A percentile compares a stretch with the other conserved stretches of the same genome.
phyloP scores from a whole-genome alignment of 2,329 filamentous ascomycete species.

The Lecanicillium sp. region DNA sequence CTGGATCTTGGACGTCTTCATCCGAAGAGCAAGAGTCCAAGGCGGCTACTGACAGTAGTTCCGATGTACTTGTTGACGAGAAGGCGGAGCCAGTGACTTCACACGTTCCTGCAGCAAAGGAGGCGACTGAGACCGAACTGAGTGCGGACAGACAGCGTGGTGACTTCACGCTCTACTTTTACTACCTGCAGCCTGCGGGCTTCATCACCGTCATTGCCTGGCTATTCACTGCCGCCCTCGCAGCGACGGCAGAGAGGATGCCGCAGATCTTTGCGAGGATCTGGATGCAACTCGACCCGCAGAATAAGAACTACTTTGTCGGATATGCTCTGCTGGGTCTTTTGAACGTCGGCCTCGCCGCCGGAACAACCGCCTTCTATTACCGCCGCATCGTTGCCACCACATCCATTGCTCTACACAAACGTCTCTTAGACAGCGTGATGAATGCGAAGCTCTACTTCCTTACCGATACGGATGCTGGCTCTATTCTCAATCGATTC shows the following conservation, averaged over 20 bases:
- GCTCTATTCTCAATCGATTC: slow-evolving; percentile 12
- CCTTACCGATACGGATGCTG: slow-evolving; percentile 8
- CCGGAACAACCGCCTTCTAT: background rate
- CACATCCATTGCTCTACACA: no score
- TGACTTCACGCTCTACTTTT: background rate
- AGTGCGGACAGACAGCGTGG: background rate
- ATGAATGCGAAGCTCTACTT: slow-evolving; percentile 9
- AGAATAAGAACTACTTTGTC: background rate
- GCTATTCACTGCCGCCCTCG: background rate
- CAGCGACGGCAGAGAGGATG: background rate
- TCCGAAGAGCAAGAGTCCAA: no score
- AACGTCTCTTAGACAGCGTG: background rate
- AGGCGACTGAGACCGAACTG: no score
- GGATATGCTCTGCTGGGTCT: background rate
- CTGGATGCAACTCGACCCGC: background rate
- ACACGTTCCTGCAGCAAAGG: no score
- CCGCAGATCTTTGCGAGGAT: background rate
- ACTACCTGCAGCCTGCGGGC: background rate
- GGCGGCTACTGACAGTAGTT: no score
- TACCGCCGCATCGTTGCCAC: no score
- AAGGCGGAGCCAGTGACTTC: no score
- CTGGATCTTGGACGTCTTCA: no score
- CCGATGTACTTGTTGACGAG: no score
- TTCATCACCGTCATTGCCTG: background rate
- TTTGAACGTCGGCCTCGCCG: background rate